A percentile compares a stretch with the other conserved stretches of the same genome.
These are phyloP conservation scores for Heliocybe sulcata DNA, from an alignment of 1,284 basidiomycete genomes.

Conservation along the genomic window DNA sequence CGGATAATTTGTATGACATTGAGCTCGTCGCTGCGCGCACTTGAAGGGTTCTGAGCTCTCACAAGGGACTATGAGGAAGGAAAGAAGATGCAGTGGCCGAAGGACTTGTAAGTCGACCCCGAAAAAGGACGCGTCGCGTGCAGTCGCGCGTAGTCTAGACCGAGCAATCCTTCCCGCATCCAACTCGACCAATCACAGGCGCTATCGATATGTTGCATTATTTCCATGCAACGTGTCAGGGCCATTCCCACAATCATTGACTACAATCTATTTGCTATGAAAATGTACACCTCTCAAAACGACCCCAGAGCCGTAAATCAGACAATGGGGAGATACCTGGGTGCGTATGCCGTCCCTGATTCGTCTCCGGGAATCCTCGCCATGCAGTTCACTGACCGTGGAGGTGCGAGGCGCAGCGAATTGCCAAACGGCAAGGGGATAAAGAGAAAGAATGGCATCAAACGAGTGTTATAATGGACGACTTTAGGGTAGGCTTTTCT, in stretches of 20 bases:
- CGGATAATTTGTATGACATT: constrained; percentile 83
- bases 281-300: constrained; percentile 3
- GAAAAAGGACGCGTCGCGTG: constrained; percentile 1
- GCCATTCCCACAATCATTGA: no score
- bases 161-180: background rate
- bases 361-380: background rate
- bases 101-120: constrained; percentile 1
- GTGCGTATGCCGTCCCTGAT: constrained; percentile 1
- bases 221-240: background rate
- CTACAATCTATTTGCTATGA: background rate
- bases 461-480: background rate
- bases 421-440: constrained; percentile 2
- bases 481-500: background rate
- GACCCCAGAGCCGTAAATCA: background rate
- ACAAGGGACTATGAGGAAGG: constrained; percentile 6
- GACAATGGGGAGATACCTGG: background rate
- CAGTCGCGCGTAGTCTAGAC: background rate
- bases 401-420: background rate
- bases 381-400: background rate
- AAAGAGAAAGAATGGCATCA: background rate
- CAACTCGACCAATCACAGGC: background rate
- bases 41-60: constrained; percentile 6
- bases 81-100: background rate
- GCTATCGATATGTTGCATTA: background rate
- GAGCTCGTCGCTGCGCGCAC: constrained; percentile 8